These are phyloP conservation scores for Oenanthe javanica DNA, from an alignment of 140 eudicot genomes.

Conservation along the genomic window DNA sequence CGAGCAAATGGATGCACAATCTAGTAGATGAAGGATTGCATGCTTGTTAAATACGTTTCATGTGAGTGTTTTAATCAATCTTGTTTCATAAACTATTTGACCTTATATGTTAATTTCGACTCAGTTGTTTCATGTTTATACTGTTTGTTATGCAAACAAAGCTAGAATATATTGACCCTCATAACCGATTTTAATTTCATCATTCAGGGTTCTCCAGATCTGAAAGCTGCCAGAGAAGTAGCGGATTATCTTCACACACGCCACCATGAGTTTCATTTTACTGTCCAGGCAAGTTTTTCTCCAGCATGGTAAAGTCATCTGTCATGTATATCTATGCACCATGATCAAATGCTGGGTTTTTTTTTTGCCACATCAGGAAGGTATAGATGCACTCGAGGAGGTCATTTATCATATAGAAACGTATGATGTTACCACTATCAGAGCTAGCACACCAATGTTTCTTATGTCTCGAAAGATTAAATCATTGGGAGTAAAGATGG, in stretches of 20 bases:
- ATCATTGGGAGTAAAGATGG: no score
- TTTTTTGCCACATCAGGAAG: conserved; percentile 53
- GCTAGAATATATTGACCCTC: no score
- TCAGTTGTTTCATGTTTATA: no score
- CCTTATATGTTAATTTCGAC: neutral
- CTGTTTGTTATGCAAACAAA: no score
- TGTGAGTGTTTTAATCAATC: neutral
- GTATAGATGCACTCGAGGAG: no score
- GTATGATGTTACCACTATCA: no score
- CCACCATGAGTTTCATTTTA: conserved; percentile 93
- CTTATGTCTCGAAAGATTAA: no score
- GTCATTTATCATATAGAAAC: no score
- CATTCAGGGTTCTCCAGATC: conserved; percentile 98
- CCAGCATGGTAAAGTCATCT: neutral
- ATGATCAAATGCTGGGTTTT: conserved; percentile 3
- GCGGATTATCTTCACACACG: conserved; percentile 89
- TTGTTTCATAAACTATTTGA: neutral
- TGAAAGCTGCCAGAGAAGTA: conserved; percentile 88
- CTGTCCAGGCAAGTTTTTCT: conserved; percentile 66
- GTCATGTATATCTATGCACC: neutral
- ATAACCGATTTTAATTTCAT: no score
- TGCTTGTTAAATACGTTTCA: neutral
- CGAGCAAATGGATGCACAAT: neutral
- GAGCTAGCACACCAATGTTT: no score
- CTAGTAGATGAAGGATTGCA: neutral